These are phyloP conservation scores for Suillus paluster DNA, from an alignment of 768 basidiomycete species.

Conservation along the genomic window DNA sequence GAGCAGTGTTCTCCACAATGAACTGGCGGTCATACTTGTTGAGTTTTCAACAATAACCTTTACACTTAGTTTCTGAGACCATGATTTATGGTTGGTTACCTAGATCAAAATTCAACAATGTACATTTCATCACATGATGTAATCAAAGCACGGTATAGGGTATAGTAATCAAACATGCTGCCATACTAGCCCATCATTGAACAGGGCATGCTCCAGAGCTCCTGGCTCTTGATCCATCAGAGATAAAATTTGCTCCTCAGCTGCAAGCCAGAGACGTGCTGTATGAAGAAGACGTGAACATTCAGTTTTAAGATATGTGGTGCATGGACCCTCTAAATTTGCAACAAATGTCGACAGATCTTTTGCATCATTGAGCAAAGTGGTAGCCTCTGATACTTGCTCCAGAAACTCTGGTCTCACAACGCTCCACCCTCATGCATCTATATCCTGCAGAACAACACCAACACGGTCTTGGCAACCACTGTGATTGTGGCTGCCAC, in stretches of 20 bases:
- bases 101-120: not conserved
- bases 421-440: not conserved
- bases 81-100: not conserved
- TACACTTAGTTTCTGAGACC: not conserved
- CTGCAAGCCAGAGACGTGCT: not conserved
- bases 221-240: not conserved
- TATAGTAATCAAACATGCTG: not conserved
- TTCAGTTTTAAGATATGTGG: not conserved
- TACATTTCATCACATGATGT: too few relatives aligned
- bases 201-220: not conserved
- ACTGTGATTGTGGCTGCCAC: not conserved
- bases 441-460: not conserved
- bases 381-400: not conserved
- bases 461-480: not conserved
- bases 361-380: not conserved
- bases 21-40: not conserved
- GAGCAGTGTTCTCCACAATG: not conserved
- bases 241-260: not conserved
- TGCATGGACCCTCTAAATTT: not conserved
- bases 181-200: not conserved
- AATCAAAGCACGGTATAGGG: too few relatives aligned
- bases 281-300: not conserved
- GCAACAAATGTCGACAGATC: not conserved
- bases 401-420: not conserved
- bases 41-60: not conserved